Percentiles rank a stretch among this genome's conserved stretches.
These are phyloP conservation scores for Penicillium aurantiogriseum DNA, from an alignment of 2,329 filamentous ascomycete species.

Conservation along the genomic window DNA sequence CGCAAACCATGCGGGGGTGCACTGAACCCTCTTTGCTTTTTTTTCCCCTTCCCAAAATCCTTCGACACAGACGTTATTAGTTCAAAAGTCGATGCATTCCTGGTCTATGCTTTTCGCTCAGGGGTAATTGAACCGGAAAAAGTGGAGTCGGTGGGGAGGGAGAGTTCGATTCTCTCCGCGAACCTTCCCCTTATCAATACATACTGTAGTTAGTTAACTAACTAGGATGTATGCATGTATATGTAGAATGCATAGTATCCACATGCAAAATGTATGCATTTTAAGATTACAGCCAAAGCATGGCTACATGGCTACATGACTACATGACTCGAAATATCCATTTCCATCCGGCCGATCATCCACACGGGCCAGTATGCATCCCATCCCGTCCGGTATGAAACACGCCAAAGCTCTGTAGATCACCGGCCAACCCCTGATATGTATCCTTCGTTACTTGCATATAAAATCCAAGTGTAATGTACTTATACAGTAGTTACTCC, in stretches of 20 bases:
- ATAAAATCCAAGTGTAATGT: background rate
- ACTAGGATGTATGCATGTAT: background rate
- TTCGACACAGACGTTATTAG: background rate
- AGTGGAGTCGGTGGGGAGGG: constrained; percentile 17
- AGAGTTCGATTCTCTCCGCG: background rate
- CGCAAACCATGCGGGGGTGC: constrained; percentile 17
- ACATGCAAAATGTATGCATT: constrained; percentile 1
- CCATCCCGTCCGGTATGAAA: constrained; percentile 24
- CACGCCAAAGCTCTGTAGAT: constrained; percentile 23
- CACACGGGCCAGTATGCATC: constrained; percentile 22
- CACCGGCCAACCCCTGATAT: constrained; percentile 11
- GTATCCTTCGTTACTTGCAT: constrained; percentile 1
- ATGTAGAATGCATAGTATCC: constrained; percentile 1
- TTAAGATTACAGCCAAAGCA: background rate
- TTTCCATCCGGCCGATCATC: constrained; percentile 8
- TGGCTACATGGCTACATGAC: background rate
- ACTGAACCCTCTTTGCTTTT: constrained; percentile 1
- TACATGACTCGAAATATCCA: background rate
- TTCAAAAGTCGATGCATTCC: constrained; percentile 8
- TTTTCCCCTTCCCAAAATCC: background rate
- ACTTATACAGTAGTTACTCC: background rate
- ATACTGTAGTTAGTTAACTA: too few relatives aligned
- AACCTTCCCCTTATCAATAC: background rate
- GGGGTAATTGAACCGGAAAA: constrained; percentile 20
- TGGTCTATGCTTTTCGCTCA: constrained; percentile 23